Evolutionary conservation across 2,329 filamentous ascomycete species (phyloP).

Genomic region (Clarireedia paspali): DNA sequence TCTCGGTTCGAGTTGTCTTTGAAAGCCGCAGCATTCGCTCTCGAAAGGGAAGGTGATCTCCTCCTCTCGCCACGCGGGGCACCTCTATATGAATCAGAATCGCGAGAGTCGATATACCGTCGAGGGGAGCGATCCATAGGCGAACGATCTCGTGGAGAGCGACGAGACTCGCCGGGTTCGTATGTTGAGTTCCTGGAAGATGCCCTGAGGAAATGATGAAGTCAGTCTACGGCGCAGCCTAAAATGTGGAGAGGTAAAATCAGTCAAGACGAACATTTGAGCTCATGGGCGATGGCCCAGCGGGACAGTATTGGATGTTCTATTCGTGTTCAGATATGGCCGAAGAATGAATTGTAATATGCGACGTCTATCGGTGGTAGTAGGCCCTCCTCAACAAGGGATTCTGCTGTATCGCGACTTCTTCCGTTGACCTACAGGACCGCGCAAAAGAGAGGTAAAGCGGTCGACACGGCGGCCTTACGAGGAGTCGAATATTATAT

Average conservation of each 20-base stretch:
- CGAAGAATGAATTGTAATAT: neutral
- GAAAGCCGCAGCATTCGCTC: conserved; percentile 3
- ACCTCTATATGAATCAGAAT: conserved; percentile 21
- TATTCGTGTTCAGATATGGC: neutral
- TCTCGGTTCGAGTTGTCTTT: conserved; percentile 6
- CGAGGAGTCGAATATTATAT: too few relatives aligned
- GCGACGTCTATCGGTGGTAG: neutral
- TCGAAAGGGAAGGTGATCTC: conserved; percentile 42
- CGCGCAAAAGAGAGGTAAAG: too few relatives aligned
- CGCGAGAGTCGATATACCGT: conserved; percentile 8
- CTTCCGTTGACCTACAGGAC: too few relatives aligned
- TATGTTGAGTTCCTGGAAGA: conserved; percentile 20
- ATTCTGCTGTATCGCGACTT: too few relatives aligned
- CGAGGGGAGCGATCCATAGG: conserved; percentile 7
- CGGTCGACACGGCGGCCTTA: too few relatives aligned
- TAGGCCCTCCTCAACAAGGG: neutral
- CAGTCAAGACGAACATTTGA: conserved; percentile 24
- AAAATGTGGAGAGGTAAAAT: conserved; percentile 13
- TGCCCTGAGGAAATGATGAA: conserved; percentile 16
- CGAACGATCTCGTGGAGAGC: conserved; percentile 32
- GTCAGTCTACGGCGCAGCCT: neutral
- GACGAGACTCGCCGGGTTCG: conserved; percentile 32
- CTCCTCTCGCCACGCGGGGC: conserved; percentile 25
- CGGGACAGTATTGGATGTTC: neutral
- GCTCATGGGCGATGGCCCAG: conserved; percentile 25